Evolutionary conservation across 2,329 filamentous ascomycete species (phyloP).

Genomic region (Ceratocystis harringtonii): DNA sequence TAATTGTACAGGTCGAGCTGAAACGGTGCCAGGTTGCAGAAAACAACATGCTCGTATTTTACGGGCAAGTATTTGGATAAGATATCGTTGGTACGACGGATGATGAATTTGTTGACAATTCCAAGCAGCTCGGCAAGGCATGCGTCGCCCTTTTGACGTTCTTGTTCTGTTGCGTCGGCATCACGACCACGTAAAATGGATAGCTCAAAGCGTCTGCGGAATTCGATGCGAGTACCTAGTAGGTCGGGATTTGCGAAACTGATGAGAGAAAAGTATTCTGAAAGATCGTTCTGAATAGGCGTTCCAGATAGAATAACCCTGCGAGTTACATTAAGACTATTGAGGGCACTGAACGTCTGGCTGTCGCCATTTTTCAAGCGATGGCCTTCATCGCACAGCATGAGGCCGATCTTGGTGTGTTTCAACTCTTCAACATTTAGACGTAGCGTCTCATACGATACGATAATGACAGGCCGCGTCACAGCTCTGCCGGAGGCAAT

Average conservation of each 20-base stretch:
- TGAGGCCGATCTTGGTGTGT: conserved; percentile 75
- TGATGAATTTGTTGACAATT: conserved; percentile 96
- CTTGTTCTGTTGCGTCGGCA: conserved; percentile 70
- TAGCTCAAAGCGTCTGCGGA: conserved; percentile 84
- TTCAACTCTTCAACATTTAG: conserved; percentile 82
- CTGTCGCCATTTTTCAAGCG: conserved; percentile 93
- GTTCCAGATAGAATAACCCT: conserved; percentile 93
- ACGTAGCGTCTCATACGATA: conserved; percentile 91
- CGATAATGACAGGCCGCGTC: conserved; percentile 84
- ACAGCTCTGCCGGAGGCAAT: conserved; percentile 80
- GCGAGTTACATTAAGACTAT: conserved; percentile 74
- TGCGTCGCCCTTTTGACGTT: conserved; percentile 70
- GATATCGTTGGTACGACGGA: conserved; percentile 93
- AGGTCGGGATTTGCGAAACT: conserved; percentile 93
- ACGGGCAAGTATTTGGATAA: conserved; percentile 92
- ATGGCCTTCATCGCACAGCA: conserved; percentile 94
- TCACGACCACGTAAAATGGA: conserved; percentile 87
- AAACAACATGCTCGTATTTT: conserved; percentile 98
- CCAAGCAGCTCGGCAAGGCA: conserved; percentile 65
- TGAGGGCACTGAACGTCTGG: conserved; percentile 84
- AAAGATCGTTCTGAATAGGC: conserved; percentile 96
- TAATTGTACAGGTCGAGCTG: conserved; percentile 91
- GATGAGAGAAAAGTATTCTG: conserved; percentile 89
- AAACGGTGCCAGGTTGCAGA: conserved; percentile 87
- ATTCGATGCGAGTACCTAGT: conserved; percentile 75